Evolutionary conservation across 768 basidiomycete genomes (phyloP).

Genomic region (Polyporus arcularius): DNA sequence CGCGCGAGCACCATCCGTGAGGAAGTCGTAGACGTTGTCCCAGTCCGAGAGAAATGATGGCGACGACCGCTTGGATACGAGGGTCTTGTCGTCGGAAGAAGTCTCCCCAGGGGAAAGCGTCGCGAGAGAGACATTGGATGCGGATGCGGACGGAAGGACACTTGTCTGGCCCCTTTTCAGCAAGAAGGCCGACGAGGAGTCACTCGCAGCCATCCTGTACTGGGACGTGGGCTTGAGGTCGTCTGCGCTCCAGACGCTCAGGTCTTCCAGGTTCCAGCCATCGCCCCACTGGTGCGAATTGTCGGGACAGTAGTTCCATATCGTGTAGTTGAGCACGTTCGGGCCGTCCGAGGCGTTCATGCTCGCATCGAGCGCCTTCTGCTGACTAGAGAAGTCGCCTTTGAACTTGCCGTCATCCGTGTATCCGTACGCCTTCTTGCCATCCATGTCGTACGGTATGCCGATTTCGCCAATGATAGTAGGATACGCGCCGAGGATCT

Average conservation of each 20-base stretch:
- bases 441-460: slow-evolving; percentile 93
- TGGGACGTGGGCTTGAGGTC: slow-evolving; percentile 48
- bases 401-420: slow-evolving; percentile 63
- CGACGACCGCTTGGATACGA: slow-evolving; percentile 14
- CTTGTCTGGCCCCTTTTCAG: slow-evolving; percentile 31
- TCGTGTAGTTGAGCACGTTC: slow-evolving; percentile 75
- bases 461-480: slow-evolving; percentile 97
- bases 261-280: slow-evolving; percentile 95
- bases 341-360: slow-evolving; percentile 75
- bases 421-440: slow-evolving; percentile 81
- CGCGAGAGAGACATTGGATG: slow-evolving; percentile 40
- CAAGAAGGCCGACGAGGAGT: slow-evolving; percentile 43
- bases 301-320: slow-evolving; percentile 89
- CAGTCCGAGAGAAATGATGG: slow-evolving; percentile 36
- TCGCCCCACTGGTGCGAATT: slow-evolving; percentile 90
- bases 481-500: slow-evolving; percentile 71
- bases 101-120: slow-evolving; percentile 31
- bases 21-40: slow-evolving; percentile 64
- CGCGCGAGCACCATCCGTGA: slow-evolving; percentile 86
- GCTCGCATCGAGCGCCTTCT: slow-evolving; percentile 86
- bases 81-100: slow-evolving; percentile 22
- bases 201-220: slow-evolving; percentile 28
- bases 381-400: slow-evolving; percentile 78
- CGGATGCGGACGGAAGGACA: slow-evolving; percentile 17
- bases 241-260: slow-evolving; percentile 84